Percentiles rank a stretch among this genome's conserved stretches.
phyloP scores from a whole-genome alignment of 1,139 yeast species.

The Pichia kudriavzevii region DNA sequence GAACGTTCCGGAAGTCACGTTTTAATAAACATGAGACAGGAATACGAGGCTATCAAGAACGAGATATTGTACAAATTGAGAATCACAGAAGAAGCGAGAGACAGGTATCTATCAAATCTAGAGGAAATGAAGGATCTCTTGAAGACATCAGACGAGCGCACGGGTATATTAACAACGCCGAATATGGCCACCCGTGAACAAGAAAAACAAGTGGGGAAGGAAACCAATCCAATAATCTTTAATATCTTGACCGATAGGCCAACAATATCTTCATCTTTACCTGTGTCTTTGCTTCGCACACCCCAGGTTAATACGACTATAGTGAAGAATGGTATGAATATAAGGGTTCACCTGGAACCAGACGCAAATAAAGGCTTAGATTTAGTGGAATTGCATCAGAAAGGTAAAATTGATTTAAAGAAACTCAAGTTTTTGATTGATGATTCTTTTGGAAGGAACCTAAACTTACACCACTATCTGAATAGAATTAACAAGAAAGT shows the following conservation, averaged over 20 bases:
- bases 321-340: conserved; percentile 68
- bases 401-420: conserved; percentile 46
- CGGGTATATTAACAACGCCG: conserved; percentile 49
- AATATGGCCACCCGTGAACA: conserved; percentile 35
- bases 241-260: conserved; percentile 89
- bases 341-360: conserved; percentile 37
- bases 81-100: conserved; percentile 37
- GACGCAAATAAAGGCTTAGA: conserved; percentile 30
- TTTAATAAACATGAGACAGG: conserved; percentile 78
- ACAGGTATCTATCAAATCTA: conserved; percentile 49
- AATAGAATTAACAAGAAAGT: conserved; percentile 54
- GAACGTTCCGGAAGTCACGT: conserved; percentile 86
- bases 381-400: conserved; percentile 37
- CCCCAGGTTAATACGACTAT: conserved; percentile 71
- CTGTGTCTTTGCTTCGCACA: conserved; percentile 59
- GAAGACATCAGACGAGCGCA: conserved; percentile 37
- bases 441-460: conserved; percentile 65
- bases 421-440: conserved; percentile 58
- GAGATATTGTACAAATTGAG: conserved; percentile 51
- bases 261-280: conserved; percentile 85
- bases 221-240: conserved; percentile 76
- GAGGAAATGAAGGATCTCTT: conserved; percentile 43
- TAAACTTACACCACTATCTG: conserved; percentile 62
- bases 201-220: conserved; percentile 60
- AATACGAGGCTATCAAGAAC: conserved; percentile 55